phyloP scores from a whole-genome alignment of 805 yeast species.

The Yarrowia sp. region DNA sequence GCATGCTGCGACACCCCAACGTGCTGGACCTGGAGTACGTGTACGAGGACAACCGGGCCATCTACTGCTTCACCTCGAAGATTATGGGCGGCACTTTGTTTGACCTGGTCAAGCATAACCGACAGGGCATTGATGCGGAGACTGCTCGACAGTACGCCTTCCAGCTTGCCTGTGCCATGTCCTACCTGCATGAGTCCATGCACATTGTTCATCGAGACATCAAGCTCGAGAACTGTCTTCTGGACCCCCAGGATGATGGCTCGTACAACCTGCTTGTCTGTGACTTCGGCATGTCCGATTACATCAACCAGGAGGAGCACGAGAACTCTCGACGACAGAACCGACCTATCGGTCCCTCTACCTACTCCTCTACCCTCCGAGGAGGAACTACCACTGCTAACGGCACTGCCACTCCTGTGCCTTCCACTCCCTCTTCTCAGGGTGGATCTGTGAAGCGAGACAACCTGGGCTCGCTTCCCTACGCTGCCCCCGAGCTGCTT shows the following conservation, averaged over 20 bases:
- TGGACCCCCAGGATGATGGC: conserved; percentile 54
- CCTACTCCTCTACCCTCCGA: conserved; percentile 20
- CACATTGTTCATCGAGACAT: conserved; percentile 83
- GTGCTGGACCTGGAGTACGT: conserved; percentile 68
- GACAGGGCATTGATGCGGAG: conserved; percentile 47
- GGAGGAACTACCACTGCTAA: conserved; percentile 21
- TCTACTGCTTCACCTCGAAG: conserved; percentile 74
- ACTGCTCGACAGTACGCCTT: conserved; percentile 52
- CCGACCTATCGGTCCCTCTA: conserved; percentile 31
- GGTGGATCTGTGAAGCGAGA: conserved; percentile 38
- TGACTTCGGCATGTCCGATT: conserved; percentile 85
- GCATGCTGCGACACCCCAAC: conserved; percentile 65
- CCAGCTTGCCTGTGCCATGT: conserved; percentile 66
- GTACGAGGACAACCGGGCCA: conserved; percentile 63
- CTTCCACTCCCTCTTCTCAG: conserved; percentile 33
- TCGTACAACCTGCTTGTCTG: conserved; percentile 63
- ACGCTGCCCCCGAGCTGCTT: conserved; percentile 87
- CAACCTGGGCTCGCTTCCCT: conserved; percentile 86
- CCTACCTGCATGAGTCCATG: conserved; percentile 66
- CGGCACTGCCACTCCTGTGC: conserved; percentile 33
- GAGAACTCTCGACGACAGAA: conserved; percentile 31
- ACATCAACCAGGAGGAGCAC: conserved; percentile 40
- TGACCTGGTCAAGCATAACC: conserved; percentile 72
- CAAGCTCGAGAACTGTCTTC: conserved; percentile 78
- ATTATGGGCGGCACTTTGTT: conserved; percentile 81